Percentiles rank a stretch among this genome's conserved stretches.
Evolutionary conservation across 2,329 filamentous ascomycete genomes (phyloP).

Genomic region (Cadophora sp.): DNA sequence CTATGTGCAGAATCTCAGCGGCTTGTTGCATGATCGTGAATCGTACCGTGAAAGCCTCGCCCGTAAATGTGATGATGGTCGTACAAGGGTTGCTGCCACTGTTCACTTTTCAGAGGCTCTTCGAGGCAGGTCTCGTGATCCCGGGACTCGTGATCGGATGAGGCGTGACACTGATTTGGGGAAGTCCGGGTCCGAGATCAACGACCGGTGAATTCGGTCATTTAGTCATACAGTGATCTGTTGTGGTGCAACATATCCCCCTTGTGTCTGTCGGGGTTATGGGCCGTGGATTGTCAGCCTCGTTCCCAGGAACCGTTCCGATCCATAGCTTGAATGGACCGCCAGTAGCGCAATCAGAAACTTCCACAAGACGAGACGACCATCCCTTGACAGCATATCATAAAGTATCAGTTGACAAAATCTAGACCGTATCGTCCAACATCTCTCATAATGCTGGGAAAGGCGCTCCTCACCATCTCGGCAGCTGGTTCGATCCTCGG

Average conservation of each 20-base stretch:
- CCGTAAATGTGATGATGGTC: neutral
- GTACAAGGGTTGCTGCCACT: neutral
- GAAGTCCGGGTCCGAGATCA: neutral
- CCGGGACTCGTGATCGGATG: neutral
- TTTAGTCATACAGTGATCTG: no score
- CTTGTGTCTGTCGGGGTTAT: no score
- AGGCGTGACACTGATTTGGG: neutral
- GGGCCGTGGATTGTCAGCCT: neutral
- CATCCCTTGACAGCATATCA: neutral
- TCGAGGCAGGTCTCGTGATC: neutral
- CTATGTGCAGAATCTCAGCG: slow-evolving; percentile 1
- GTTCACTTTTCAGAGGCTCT: no score
- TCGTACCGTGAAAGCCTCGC: neutral
- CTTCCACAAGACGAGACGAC: no score
- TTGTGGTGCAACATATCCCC: no score
- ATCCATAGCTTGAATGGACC: neutral
- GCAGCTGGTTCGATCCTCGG: slow-evolving; percentile 35
- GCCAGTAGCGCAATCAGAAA: neutral
- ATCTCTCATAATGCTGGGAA: slow-evolving; percentile 28
- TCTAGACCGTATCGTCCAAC: neutral
- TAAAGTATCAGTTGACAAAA: neutral
- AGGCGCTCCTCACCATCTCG: slow-evolving; percentile 35
- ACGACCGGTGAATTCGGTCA: no score
- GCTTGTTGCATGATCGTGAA: neutral
- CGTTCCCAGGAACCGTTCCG: neutral